Evolutionary conservation across 768 basidiomycete genomes (phyloP).

Genomic region (Amanita molliuscula): DNA sequence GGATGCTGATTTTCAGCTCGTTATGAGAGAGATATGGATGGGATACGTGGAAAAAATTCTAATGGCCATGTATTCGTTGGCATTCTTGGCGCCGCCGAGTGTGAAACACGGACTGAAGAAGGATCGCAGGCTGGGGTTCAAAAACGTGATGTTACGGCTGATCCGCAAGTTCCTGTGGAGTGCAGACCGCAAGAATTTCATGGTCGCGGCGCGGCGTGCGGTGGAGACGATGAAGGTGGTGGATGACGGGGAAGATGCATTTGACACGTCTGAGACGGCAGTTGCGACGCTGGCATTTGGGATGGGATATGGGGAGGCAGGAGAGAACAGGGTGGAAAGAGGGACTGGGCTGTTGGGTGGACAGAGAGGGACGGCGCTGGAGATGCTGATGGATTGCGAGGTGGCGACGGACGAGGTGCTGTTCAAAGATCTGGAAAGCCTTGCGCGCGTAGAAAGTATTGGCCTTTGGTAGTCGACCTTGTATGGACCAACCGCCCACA

Average conservation of each 20-base stretch:
- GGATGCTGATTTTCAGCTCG: slow-evolving; percentile 63
- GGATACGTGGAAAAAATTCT: slow-evolving; percentile 71
- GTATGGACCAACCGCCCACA: slow-evolving; percentile 12
- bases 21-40: slow-evolving; percentile 58
- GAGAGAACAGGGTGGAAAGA: slow-evolving; percentile 52
- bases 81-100: slow-evolving; percentile 70
- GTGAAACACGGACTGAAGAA: slow-evolving; percentile 63
- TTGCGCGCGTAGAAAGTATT: slow-evolving; percentile 57
- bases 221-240: slow-evolving; percentile 72
- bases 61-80: slow-evolving; percentile 78
- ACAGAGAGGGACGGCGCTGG: slow-evolving; percentile 61
- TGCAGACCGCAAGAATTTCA: slow-evolving; percentile 42
- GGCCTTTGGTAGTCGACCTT: slow-evolving; percentile 14
- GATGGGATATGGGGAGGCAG: slow-evolving; percentile 76
- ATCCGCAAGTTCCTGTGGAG: slow-evolving; percentile 52
- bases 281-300: slow-evolving; percentile 65
- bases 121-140: slow-evolving; percentile 58
- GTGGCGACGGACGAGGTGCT: slow-evolving; percentile 50
- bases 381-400: slow-evolving; percentile 61
- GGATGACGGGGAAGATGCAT: slow-evolving; percentile 66
- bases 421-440: slow-evolving; percentile 73
- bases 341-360: slow-evolving; percentile 71
- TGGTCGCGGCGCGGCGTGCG: slow-evolving; percentile 50
- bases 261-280: slow-evolving; percentile 53
- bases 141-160: slow-evolving; percentile 60